These are phyloP conservation scores for Fusarium paranaense DNA, from an alignment of 2,329 filamentous ascomycete genomes.

Conservation along the genomic window DNA sequence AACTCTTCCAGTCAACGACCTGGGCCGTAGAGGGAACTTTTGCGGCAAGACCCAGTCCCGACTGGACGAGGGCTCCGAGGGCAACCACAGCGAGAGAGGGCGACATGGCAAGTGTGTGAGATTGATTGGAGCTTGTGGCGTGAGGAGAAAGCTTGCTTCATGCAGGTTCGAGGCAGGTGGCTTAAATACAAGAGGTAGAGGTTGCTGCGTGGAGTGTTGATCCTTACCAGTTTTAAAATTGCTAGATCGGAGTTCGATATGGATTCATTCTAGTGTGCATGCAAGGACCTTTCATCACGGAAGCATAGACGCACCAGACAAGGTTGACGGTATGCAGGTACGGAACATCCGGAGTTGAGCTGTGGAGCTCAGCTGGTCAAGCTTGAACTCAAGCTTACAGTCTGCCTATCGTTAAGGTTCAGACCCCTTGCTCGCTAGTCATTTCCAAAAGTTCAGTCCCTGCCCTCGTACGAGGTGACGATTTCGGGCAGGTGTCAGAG, in stretches of 20 bases:
- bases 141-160: background rate
- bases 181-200: background rate
- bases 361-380: background rate
- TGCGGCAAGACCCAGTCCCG: background rate
- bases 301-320: background rate
- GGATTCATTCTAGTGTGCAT: background rate
- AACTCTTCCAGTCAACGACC: slow-evolving; percentile 37
- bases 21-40: slow-evolving; percentile 21
- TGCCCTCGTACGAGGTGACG: background rate
- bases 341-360: background rate
- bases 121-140: background rate
- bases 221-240: background rate
- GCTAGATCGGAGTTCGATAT: background rate
- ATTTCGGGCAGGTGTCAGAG: background rate
- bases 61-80: background rate
- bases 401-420: background rate
- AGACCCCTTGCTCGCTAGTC: background rate
- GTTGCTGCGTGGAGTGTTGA: background rate
- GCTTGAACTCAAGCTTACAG: background rate
- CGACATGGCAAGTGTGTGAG: background rate
- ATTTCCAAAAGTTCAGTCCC: background rate
- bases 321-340: background rate
- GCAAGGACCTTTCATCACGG: background rate
- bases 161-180: background rate
- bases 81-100: background rate